Evolutionary conservation across 306 rosid species (phyloP).

Genomic region (Glycine soja): DNA sequence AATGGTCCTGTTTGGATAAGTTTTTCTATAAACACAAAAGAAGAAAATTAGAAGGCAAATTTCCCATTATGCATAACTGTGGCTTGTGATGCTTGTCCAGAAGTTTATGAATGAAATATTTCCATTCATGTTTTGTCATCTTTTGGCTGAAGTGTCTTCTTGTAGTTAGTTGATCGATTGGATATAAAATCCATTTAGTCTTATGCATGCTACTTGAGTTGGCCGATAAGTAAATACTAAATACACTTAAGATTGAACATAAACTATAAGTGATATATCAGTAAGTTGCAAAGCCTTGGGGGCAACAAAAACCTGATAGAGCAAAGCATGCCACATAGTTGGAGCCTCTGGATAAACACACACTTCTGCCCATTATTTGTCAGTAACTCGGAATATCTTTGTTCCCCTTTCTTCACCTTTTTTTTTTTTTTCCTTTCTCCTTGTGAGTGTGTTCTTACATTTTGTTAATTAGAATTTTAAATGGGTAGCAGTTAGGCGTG

Average conservation of each 20-base stretch:
- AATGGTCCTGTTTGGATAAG: too few species aligned
- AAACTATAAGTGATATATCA: background rate
- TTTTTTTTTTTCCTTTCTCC: background rate
- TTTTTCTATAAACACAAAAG: too few species aligned
- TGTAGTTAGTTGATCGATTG: too few species aligned
- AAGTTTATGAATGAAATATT: too few species aligned
- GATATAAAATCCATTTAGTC: background rate
- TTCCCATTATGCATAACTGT: too few species aligned
- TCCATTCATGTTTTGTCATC: too few species aligned
- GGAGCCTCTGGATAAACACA: background rate
- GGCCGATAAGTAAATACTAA: slow-evolving; percentile 43
- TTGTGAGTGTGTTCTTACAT: background rate
- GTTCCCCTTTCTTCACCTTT: background rate
- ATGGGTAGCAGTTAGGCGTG: too few species aligned
- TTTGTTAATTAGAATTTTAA: background rate
- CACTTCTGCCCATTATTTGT: too few species aligned
- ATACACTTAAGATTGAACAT: slow-evolving; percentile 52
- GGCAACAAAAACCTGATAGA: background rate
- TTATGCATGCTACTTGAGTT: slow-evolving; percentile 30
- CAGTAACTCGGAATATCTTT: too few species aligned
- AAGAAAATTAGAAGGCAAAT: too few species aligned
- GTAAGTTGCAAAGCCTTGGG: background rate
- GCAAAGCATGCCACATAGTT: background rate
- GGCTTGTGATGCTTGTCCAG: too few species aligned
- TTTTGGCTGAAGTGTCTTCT: too few species aligned